phyloP scores from a whole-genome alignment of 116 monocot species.

The Posidonia oceanica region DNA sequence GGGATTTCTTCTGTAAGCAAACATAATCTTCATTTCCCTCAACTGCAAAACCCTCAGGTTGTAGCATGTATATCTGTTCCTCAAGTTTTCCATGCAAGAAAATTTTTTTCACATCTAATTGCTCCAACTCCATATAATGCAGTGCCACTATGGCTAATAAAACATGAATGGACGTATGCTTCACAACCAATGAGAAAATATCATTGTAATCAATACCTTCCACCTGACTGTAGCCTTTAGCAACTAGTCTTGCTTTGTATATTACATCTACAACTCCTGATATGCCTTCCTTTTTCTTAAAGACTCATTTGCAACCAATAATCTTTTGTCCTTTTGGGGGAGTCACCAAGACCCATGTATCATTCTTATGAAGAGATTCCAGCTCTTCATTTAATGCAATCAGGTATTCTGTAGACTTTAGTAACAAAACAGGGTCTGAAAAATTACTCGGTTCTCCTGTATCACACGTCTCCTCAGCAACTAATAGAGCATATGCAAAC shows the following conservation, averaged over 20 bases:
- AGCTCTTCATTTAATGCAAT: too few relatives aligned
- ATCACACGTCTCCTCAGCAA: too few relatives aligned
- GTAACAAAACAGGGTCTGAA: too few relatives aligned
- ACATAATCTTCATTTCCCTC: too few relatives aligned
- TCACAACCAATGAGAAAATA: background rate
- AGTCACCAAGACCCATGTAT: background rate
- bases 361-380: background rate
- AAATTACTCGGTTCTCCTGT: too few relatives aligned
- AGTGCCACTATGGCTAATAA: background rate
- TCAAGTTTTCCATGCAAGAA: constrained; percentile 1
- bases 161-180: background rate
- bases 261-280: background rate
- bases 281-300: background rate
- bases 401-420: too few relatives aligned
- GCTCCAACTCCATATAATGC: background rate
- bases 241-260: background rate
- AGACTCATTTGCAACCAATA: background rate
- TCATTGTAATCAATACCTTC: too few relatives aligned
- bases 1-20: background rate
- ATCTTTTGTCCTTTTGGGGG: background rate
- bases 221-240: too few relatives aligned
- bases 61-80: background rate
- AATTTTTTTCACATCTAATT: background rate
- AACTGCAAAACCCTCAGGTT: background rate
- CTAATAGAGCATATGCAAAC: background rate